Evolutionary conservation across 1,139 yeast species (phyloP), one percentile per base, ranked within the genome.

Genomic region (Taphrina betulina): DNA sequence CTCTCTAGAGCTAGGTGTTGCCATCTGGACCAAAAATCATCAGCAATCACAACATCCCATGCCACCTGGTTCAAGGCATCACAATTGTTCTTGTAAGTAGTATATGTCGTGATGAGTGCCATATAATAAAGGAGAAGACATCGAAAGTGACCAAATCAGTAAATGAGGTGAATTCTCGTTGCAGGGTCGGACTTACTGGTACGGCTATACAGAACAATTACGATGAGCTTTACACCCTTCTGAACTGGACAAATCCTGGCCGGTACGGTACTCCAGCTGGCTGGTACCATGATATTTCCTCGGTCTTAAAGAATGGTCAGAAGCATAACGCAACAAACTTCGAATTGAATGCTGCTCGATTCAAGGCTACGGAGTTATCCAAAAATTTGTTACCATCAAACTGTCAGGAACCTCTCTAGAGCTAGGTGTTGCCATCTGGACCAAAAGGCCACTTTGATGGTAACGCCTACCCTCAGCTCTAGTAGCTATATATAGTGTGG

Each of bases 101-200:
- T 94, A 67, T 86, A 86, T 0, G 94, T 85, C 0, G 95, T 85
- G 95, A 86, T 71, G 95, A 86, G 70, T 95, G 95, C 37, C 95
- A 86, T 68, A 84, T 84, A 38, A 85, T 86, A 63, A 85, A 85
- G 70, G 85, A 85, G 67, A 77, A 90, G 0, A 77, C 80, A 44
- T 82, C 94, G 0, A 85, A 83, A 65, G 71, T 86, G 55, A 82
- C 94, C 0, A 82, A 81, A 64, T 80, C 90, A 1, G 92, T 85
- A 8, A 85, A 84, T 63, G 71, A 74, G 59, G 72, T 85, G 14
- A 75, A 77, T 59, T 85, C 94, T 1, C 86, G 85, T 59, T 94
- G 86, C 68, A 72, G 95, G 60, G 75, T 86, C 62, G 80, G 86
- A 26, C 74, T 86, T 59, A 82, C 95, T 0, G 95, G 95, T 66